Base-by-base conservation (phyloP, 441 rosid species). In the Populus trichocarpa region DNA sequence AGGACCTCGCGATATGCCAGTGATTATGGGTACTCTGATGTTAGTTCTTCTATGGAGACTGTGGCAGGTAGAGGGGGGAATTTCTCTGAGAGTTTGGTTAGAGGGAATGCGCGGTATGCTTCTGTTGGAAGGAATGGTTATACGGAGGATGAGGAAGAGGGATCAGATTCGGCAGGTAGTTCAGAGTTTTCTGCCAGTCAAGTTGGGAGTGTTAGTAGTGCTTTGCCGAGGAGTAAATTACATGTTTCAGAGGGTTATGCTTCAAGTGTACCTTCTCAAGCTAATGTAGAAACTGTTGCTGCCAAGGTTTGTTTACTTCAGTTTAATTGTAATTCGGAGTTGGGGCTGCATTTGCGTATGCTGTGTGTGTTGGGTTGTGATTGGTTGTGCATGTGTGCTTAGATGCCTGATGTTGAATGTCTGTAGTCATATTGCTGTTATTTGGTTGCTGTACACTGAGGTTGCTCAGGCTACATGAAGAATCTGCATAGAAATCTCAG, bases 31-130 rank as follows among this genome's bases (percentile, higher is more conserved):
- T 87, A 87, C 80, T 94, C 99, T 12, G 97, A 96, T 82, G 94
- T 93, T 69, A 93, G 93, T 78, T 94, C 98, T n/a, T 96, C 98
- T 0, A 84, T 85, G 94, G 99, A 94, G 67, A 92, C 97, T 25
- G 50, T 88, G 66, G 83, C 83, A 2, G 91, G 83, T 57, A 81
- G 86, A 74, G 85, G 75, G 14, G 87, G 90, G 40, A 80, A 81
- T 79, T 78, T 81, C 57, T 83, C 79, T 20, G 89, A 71, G 68
- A 86, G 86, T 79, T 65, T 84, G 69, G 76, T 67, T 32, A 71
- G 86, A 74, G 87, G 82, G 25, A 83, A 81, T 63, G 85, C 76
- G 73, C 86, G 85, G 83, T 81, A 82, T 71, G 82, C 84, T 53
- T 16, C 61, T 2, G 80, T 64, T 67, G 83, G 82, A 70, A 75